Evolutionary conservation across 768 basidiomycete species (phyloP).

Genomic region (Podaxis carcinomalis): DNA sequence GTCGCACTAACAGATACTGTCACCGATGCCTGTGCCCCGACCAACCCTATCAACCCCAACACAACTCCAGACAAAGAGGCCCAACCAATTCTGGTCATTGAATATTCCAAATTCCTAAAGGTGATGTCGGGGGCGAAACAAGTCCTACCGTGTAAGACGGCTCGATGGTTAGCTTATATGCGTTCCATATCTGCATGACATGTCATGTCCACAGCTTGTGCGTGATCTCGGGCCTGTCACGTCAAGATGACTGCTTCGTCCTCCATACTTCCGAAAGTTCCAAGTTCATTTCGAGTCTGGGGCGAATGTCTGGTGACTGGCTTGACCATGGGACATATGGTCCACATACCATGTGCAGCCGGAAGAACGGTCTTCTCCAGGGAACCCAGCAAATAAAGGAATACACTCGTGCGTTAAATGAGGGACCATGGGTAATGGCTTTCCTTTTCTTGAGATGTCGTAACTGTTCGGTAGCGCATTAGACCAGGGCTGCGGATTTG

Average conservation of each 20-base stretch:
- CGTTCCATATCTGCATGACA: background rate
- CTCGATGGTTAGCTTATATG: background rate
- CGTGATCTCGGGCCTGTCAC: too few species aligned
- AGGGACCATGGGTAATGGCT: background rate
- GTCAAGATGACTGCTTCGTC: too few species aligned
- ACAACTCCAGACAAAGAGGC: background rate
- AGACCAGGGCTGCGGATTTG: too few species aligned
- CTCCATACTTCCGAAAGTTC: too few species aligned
- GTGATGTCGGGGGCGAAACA: too few species aligned
- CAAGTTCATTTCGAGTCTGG: too few species aligned
- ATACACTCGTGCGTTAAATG: background rate
- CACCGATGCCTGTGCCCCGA: constrained; percentile 8
- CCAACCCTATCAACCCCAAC: constrained; percentile 3
- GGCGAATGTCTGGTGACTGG: background rate
- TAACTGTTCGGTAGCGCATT: too few species aligned
- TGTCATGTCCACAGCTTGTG: background rate
- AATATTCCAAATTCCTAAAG: background rate
- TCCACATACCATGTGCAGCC: background rate
- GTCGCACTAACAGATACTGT: constrained; percentile 40
- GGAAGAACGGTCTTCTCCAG: background rate
- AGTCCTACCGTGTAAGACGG: background rate
- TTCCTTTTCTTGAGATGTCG: background rate
- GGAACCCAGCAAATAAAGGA: background rate
- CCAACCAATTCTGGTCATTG: constrained; percentile 4
- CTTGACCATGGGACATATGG: constrained; percentile 1